phyloP scores from a whole-genome alignment of 495 filamentous ascomycete species.

The Neurospora sp. region DNA sequence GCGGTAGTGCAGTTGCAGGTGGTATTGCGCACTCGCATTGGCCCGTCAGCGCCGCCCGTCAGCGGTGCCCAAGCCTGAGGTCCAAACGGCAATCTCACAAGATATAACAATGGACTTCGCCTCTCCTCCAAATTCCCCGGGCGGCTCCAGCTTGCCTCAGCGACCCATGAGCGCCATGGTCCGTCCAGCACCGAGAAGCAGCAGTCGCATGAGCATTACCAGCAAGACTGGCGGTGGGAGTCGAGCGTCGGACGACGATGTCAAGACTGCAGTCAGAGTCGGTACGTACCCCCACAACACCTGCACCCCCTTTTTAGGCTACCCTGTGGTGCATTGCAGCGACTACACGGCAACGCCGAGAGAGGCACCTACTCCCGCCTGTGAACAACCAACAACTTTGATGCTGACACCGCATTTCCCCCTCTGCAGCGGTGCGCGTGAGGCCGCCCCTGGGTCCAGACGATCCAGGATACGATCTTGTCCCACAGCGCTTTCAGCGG shows the following conservation, averaged over 20 bases:
- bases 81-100: not conserved
- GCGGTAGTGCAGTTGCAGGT: not conserved
- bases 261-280: constrained; percentile 96
- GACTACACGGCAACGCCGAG: not conserved
- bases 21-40: not conserved
- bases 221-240: constrained; percentile 72
- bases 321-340: not conserved
- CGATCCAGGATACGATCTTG: constrained; percentile 88
- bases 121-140: constrained; percentile 46
- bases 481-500: constrained; percentile 89
- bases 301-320: not conserved
- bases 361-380: constrained; percentile 8
- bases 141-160: constrained; percentile 31
- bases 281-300: constrained; percentile 53
- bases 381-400: constrained; percentile 5
- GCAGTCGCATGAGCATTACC: constrained; percentile 81
- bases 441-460: constrained; percentile 74
- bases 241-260: constrained; percentile 87
- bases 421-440: constrained; percentile 70
- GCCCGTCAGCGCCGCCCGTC: not conserved
- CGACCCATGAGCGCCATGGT: constrained; percentile 84
- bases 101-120: not conserved
- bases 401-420: constrained; percentile 15
- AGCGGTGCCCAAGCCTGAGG: not conserved
- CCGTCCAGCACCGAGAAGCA: constrained; percentile 63